Evolutionary conservation across 2,329 filamentous ascomycete genomes (phyloP), one percentile per base, ranked within the genome.

Genomic region (Tolypocladium ophioglossoides): DNA sequence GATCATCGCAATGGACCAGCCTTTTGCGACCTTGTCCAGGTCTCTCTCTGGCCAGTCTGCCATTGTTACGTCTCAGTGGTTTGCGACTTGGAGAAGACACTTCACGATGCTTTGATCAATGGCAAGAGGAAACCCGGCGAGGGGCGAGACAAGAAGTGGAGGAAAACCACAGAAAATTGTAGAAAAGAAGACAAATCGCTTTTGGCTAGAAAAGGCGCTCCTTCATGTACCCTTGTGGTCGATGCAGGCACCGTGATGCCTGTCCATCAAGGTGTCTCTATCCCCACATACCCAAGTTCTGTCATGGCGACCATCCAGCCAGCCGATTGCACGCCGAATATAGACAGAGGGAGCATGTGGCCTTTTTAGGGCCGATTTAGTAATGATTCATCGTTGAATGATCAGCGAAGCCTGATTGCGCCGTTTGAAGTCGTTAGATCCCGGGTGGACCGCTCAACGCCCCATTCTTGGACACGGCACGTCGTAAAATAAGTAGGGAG

Each of bases 1-100:
- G 3, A 53, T 44, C 68, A 67, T 70, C 38, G 70, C 70, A n/a
- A 68, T 64, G 1, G 64, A 60, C 70, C 70, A 72, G 30, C 66
- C 69, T 54, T 69, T 71, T 53, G 64, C 59, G 20, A 71, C 69
- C 46, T 67, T 66, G 2, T 67, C 63, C 14, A 72, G 53, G 22
- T 71, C 66, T 50, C 58, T 56, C 35, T 70, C 64, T 18, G 62
- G 58, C 24, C 56, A 57, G 27, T 61, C 62, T 18, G 54, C 54
- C 61, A 67, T 66, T 35, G 50, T 52, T 24, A 9, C 39, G n/a
- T 35, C 10, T 16, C 37, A 27, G 1, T 10, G 37, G 35, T 20
- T 20, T 39, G 20, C 27, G 22, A 2, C 22, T 11, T 4, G 39
- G n/a, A 20, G n/a, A 1, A n/a, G 9, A 9, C 44, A 47, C 24